Base-by-base conservation (phyloP, 768 basidiomycete species). In the Floccularia luteovirens region DNA sequence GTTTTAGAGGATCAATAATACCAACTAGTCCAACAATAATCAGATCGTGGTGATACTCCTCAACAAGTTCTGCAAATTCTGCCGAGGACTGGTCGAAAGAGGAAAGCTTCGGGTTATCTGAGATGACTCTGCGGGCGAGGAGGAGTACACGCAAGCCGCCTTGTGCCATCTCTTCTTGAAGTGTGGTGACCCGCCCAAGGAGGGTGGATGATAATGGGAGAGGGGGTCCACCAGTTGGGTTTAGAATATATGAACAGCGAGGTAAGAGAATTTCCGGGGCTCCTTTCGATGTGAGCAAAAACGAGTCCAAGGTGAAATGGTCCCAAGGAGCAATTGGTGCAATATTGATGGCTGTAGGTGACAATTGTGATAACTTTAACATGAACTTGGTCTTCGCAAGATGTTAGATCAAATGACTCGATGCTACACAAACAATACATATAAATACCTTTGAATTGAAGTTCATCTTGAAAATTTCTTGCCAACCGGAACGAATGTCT, bases 81-180 rank as follows among this genome's bases (percentile, higher is more conserved):
- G 73, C 60, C 0, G 64, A 63, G 27, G 66, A 61, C 7, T 51
- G 43, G 32, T 63, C 51, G 2, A 53, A 33, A 3, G 53, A 46
- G 39, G 64, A 59, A 19, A 61, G 53, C 0, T 69, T 27, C 6
- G 51, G 50, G 13, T 54, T 53, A 6, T 51, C 57, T 1, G 54
- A 44, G 14, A 78, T 46, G 11, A 69, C 43, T 10, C 67, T 64
- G 33, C 71, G 64, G 21, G 77, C 74, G n/a, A 81, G 64, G 1
- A 78, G 58, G 10, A 82, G 61, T n/a, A 82, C 78, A n/a, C 79
- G 67, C 48, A 75, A 75, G 1, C 79, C 79, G 38, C 65, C 61
- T 10, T 62, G 51, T 2, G 78, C 74, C 66, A 69, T 75, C 14
- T 55, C 52, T 41, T 73, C 73, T 48, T 74, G 73, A 2, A 62